These are phyloP conservation scores for Schizochytrium sp. DNA, from an alignment of 108 stramenopile species.

Conservation along the genomic window DNA sequence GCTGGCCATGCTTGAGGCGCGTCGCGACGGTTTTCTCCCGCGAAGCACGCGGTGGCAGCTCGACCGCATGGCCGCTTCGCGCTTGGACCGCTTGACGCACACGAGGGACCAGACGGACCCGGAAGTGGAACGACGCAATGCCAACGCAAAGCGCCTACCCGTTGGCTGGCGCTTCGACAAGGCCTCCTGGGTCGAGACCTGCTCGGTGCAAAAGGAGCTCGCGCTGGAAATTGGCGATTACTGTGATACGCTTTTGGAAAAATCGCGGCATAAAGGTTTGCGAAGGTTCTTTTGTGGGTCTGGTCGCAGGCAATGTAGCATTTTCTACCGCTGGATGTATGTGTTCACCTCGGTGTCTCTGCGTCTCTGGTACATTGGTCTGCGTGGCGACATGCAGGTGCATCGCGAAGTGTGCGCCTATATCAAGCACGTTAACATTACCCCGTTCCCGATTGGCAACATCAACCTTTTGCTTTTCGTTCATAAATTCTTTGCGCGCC, in stretches of 20 bases:
- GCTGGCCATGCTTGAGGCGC: neutral
- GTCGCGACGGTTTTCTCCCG: neutral
- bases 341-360: neutral
- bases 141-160: conserved; percentile 8
- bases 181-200: neutral
- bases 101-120: neutral
- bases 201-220: neutral
- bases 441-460: neutral
- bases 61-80: neutral
- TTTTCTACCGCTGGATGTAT: neutral
- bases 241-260: neutral
- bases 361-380: conserved; percentile 1
- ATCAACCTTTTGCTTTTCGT: neutral
- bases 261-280: neutral
- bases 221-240: conserved; percentile 7
- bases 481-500: neutral
- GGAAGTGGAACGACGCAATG: neutral
- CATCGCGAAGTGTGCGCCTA: neutral
- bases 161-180: conserved; percentile 16
- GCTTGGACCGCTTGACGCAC: neutral
- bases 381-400: conserved; percentile 16
- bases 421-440: neutral
- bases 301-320: neutral
- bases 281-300: neutral
- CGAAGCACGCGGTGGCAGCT: neutral